A percentile compares a stretch with the other conserved stretches of the same genome.
phyloP scores from a whole-genome alignment of 805 yeast genomes.

The Yamadazyma nakazawae region DNA sequence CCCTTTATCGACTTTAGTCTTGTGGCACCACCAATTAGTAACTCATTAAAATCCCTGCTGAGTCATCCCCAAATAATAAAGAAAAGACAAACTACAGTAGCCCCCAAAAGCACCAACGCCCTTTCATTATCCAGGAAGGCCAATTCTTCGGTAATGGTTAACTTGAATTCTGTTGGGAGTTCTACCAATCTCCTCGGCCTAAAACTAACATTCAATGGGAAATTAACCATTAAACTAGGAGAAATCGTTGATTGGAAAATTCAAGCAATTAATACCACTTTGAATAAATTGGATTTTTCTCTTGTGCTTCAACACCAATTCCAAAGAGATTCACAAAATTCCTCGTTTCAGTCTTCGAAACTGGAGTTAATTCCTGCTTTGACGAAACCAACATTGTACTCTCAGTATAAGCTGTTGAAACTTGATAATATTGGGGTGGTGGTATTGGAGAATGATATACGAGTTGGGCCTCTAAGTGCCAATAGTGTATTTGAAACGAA shows the following conservation, averaged over 20 bases:
- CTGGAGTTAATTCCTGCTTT: slow-evolving; percentile 3
- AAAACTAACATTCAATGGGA: slow-evolving; percentile 59
- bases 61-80: slow-evolving; percentile 3
- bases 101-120: background rate
- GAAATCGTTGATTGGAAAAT: slow-evolving; percentile 59
- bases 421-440: slow-evolving; percentile 54
- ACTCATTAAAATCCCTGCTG: slow-evolving; percentile 29
- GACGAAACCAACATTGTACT: slow-evolving; percentile 19
- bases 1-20: slow-evolving; percentile 38
- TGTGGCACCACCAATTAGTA: slow-evolving; percentile 38
- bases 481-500: slow-evolving; percentile 63
- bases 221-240: slow-evolving; percentile 58
- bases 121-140: background rate
- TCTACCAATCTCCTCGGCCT: slow-evolving; percentile 22
- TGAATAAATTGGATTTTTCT: slow-evolving; percentile 49
- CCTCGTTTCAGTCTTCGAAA: no score
- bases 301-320: slow-evolving; percentile 35
- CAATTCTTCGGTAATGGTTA: slow-evolving; percentile 32
- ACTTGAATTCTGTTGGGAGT: slow-evolving; percentile 26
- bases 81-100: background rate
- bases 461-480: slow-evolving; percentile 59
- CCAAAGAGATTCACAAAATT: background rate
- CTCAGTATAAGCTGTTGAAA: slow-evolving; percentile 35
- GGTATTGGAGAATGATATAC: slow-evolving; percentile 61
- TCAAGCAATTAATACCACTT: slow-evolving; percentile 60